These are phyloP conservation scores for Sarcodon aspratus DNA, from an alignment of 768 basidiomycete genomes.

Conservation along the genomic window DNA sequence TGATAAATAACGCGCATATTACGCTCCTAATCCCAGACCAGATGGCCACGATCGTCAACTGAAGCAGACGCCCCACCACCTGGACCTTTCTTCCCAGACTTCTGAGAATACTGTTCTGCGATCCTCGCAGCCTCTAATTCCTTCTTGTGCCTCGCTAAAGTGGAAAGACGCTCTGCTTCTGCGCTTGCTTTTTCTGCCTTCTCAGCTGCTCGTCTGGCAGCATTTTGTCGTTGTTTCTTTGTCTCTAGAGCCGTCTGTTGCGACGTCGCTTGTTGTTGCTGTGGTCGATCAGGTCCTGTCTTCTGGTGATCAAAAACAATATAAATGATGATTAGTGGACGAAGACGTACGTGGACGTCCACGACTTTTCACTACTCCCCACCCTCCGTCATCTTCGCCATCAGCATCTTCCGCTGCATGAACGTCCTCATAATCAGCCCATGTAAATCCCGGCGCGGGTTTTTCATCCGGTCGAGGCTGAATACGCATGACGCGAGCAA, in stretches of 20 bases:
- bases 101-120: conserved; percentile 30
- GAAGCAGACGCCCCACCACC: conserved; percentile 53
- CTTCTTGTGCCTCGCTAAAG: conserved; percentile 46
- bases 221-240: conserved; percentile 65
- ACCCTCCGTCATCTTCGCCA: conserved; percentile 63
- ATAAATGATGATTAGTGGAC: neutral
- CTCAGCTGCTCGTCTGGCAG: conserved; percentile 39
- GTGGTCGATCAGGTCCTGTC: neutral
- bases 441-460: conserved; percentile 57
- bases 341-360: conserved; percentile 21
- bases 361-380: conserved; percentile 65
- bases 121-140: conserved; percentile 46
- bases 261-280: neutral
- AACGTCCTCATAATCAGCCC: conserved; percentile 71
- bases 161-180: conserved; percentile 38
- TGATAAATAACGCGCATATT: too few relatives aligned
- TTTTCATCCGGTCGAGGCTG: conserved; percentile 43
- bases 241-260: conserved; percentile 36
- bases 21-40: conserved; percentile 36
- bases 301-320: neutral
- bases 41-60: conserved; percentile 44
- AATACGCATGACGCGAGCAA: conserved; percentile 64
- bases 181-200: conserved; percentile 47
- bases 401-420: conserved; percentile 44
- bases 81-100: conserved; percentile 25